phyloP scores from a whole-genome alignment of 768 basidiomycete genomes.

The Pleurotus salmoneostramineus region DNA sequence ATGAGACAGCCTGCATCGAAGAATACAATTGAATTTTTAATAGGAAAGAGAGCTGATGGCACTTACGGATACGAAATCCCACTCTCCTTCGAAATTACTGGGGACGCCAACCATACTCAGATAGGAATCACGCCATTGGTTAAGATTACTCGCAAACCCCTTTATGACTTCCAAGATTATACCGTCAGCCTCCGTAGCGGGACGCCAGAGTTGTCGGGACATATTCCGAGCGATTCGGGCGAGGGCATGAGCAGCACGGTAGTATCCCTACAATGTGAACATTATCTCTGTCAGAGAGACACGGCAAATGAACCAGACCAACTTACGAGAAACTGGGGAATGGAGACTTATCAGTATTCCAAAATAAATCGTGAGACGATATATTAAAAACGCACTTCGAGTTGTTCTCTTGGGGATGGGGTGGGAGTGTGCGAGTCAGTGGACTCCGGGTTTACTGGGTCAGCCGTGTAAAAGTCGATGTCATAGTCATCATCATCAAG shows the following conservation, averaged over 20 bases:
- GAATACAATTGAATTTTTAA: conserved; percentile 7
- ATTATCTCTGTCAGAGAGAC: background rate
- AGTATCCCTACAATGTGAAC: conserved; percentile 60
- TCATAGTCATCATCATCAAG: conserved; percentile 89
- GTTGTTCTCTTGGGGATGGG: conserved; percentile 72
- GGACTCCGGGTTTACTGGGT: conserved; percentile 49
- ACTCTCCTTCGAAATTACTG: conserved; percentile 74
- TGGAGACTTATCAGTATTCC: conserved; percentile 8
- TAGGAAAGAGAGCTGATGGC: background rate
- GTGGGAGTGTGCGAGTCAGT: conserved; percentile 39
- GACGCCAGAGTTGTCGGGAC: conserved; percentile 78
- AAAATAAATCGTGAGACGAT: conserved; percentile 4
- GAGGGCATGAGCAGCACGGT: conserved; percentile 77
- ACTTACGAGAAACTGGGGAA: conserved; percentile 63
- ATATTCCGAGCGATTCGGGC: conserved; percentile 81
- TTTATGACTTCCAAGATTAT: conserved; percentile 65
- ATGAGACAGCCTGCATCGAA: conserved; percentile 37
- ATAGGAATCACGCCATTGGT: conserved; percentile 73
- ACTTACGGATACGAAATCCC: conserved; percentile 74
- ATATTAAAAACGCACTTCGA: conserved; percentile 51
- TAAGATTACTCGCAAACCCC: conserved; percentile 51
- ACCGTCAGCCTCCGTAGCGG: conserved; percentile 71
- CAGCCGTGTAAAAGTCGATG: conserved; percentile 81
- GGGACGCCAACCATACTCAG: conserved; percentile 83
- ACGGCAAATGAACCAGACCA: background rate